Percentiles rank a stretch among this genome's conserved stretches.
phyloP scores from a whole-genome alignment of 169 alveolate species.

The Eimeria falciformis region DNA sequence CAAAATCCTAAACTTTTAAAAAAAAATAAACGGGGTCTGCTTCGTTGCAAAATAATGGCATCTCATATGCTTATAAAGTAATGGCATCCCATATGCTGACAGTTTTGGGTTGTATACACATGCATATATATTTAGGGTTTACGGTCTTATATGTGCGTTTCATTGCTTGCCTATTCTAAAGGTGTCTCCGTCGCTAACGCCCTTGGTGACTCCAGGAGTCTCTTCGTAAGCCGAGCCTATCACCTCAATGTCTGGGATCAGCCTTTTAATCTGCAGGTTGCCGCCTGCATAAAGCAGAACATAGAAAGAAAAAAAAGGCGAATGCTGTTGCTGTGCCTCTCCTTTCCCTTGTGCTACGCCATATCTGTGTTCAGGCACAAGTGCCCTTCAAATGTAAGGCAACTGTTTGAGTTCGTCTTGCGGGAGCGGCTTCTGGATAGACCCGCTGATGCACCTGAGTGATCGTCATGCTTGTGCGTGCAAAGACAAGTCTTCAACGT shows the following conservation, averaged over 20 bases:
- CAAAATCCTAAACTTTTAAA: neutral
- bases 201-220: slow-evolving; percentile 90
- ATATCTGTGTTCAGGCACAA: too few relatives aligned
- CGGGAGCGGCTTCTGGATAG: too few relatives aligned
- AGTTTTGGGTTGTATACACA: neutral
- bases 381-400: too few relatives aligned
- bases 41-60: too few relatives aligned
- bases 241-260: slow-evolving; percentile 86
- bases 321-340: neutral
- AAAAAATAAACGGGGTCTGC: neutral
- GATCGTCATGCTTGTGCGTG: slow-evolving; percentile 93
- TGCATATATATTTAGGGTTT: neutral
- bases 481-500: slow-evolving; percentile 78
- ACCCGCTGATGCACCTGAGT: slow-evolving; percentile 77
- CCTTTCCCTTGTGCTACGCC: too few relatives aligned
- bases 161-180: slow-evolving; percentile 75
- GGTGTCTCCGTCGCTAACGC: slow-evolving; percentile 86
- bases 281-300: slow-evolving; percentile 85
- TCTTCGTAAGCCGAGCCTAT: slow-evolving; percentile 92
- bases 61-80: too few relatives aligned
- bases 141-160: neutral
- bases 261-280: slow-evolving; percentile 83
- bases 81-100: too few relatives aligned
- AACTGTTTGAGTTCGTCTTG: too few relatives aligned
- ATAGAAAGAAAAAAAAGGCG: neutral